These are phyloP conservation scores for Calonectria hongkongensis DNA, from an alignment of 2,329 filamentous ascomycete genomes.

Conservation along the genomic window DNA sequence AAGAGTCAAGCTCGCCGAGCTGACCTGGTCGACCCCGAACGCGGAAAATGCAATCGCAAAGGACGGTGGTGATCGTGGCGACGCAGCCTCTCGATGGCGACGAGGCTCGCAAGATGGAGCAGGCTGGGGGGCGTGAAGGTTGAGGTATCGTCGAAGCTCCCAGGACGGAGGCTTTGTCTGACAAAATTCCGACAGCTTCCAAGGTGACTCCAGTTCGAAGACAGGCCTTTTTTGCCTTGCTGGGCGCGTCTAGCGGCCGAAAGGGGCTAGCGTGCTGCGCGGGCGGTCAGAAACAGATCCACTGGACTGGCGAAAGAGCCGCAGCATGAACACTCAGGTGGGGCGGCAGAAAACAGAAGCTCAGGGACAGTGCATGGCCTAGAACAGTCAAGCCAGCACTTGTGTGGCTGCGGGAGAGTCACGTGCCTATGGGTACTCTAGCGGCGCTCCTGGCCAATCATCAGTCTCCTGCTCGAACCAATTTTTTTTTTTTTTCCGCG, in stretches of 20 bases:
- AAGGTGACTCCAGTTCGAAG: conserved; percentile 26
- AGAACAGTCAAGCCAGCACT: neutral
- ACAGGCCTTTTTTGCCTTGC: conserved; percentile 32
- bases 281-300: conserved; percentile 5
- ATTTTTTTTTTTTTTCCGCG: conserved; percentile 29
- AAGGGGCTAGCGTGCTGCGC: conserved; percentile 19
- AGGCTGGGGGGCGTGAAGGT: conserved; percentile 22
- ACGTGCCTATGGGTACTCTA: neutral
- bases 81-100: neutral
- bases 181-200: conserved; percentile 37
- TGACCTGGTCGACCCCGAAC: conserved; percentile 38
- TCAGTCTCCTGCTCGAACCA: neutral
- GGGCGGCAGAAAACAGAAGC: conserved; percentile 16
- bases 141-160: conserved; percentile 34
- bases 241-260: conserved; percentile 30
- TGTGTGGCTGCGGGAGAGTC: conserved; percentile 2
- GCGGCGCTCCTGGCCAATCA: neutral
- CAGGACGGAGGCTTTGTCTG: conserved; percentile 31
- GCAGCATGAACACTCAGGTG: neutral
- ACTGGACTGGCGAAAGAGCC: conserved; percentile 24
- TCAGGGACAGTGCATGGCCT: conserved; percentile 6
- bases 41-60: conserved; percentile 31
- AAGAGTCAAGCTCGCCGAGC: conserved; percentile 38
- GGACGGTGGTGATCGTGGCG: conserved; percentile 6
- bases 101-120: conserved; percentile 23